Base-by-base conservation (phyloP, 192 early-diverging fungal species). In the Coemansia sp. region DNA sequence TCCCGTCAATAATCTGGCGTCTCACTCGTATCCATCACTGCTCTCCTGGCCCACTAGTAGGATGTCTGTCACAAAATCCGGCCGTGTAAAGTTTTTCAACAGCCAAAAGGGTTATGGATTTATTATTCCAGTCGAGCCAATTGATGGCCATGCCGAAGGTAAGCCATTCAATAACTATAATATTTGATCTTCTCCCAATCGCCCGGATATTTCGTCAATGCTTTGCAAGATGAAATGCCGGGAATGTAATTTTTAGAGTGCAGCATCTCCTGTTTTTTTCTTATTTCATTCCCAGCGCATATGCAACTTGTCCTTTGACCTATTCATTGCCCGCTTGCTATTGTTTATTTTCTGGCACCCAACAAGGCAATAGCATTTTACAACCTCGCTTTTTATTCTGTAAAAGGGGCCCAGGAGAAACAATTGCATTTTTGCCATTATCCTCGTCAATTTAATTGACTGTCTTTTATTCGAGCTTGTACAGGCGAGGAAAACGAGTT, bases 41-140 rank as follows among this genome's bases (percentile, higher is more conserved):
- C 15, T 60, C 25, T 24, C 61, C 9, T 72, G 59, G 59, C 59
- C 54, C n/a, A 21, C 29, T 35, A 57, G 17, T 72, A 78, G 69
- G 43, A 72, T 72, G 70, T 21, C 62, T 51, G n/a, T 47, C 22
- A 21, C 37, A 19, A 72, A 72, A 41, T 65, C 70, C 47, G 77
- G 77, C 5, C 60, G 66, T 29, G 91, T 92, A 73, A 94, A 94
- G 85, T 94, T 94, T 69, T 94, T 94, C 78, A 93, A 90, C 64
- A 84, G 84, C 64, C 84, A 87, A 70, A 94, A 94, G 73, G 93
- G 93, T 49, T 95, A 89, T 71, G 93, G 93, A 0, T 95, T 95
- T 75, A 91, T 95, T 57, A 87, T 94, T 56, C 89, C 90, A 10
- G 78, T 83, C 58, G 85, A 88, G 53, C 83, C 83, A 35, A 79